These are phyloP conservation scores for Cercospora zeina DNA, from an alignment of 2,329 filamentous ascomycete genomes.

Conservation along the genomic window DNA sequence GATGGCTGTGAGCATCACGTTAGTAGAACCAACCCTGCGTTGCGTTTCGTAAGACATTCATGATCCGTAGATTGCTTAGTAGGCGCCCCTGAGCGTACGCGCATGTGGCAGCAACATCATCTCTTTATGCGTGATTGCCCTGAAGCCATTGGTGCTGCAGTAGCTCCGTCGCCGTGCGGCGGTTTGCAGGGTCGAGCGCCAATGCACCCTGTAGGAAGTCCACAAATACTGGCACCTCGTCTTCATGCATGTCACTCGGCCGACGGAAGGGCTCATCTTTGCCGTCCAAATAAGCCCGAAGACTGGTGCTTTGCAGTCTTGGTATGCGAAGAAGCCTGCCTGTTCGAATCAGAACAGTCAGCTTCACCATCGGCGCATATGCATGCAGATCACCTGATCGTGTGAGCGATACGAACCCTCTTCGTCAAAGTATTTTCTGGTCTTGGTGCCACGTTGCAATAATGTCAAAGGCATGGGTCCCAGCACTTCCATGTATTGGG, in stretches of 20 bases:
- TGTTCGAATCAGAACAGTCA: neutral
- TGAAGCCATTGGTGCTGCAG: slow-evolving; percentile 21
- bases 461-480: slow-evolving; percentile 24
- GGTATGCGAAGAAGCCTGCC: neutral
- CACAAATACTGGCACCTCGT: slow-evolving; percentile 20
- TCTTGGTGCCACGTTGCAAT: slow-evolving; percentile 21
- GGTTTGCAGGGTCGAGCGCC: slow-evolving; percentile 14
- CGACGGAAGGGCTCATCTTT: slow-evolving; percentile 8
- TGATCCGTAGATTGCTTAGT: no score
- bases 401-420: neutral
- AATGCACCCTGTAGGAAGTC: slow-evolving; percentile 23
- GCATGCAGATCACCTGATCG: no score
- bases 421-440: slow-evolving; percentile 25
- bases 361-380: neutral
- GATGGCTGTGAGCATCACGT: no score
- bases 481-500: slow-evolving; percentile 26
- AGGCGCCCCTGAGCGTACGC: no score
- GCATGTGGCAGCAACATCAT: no score
- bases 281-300: neutral
- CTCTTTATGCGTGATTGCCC: no score
- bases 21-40: no score
- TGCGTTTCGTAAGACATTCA: no score
- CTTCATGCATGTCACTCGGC: slow-evolving; percentile 11
- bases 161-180: slow-evolving; percentile 14
- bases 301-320: neutral